A percentile compares a stretch with the other conserved stretches of the same genome.
Evolutionary conservation across 2,329 filamentous ascomycete genomes (phyloP).

Genomic region (Pseudogymnoascus sp.): DNA sequence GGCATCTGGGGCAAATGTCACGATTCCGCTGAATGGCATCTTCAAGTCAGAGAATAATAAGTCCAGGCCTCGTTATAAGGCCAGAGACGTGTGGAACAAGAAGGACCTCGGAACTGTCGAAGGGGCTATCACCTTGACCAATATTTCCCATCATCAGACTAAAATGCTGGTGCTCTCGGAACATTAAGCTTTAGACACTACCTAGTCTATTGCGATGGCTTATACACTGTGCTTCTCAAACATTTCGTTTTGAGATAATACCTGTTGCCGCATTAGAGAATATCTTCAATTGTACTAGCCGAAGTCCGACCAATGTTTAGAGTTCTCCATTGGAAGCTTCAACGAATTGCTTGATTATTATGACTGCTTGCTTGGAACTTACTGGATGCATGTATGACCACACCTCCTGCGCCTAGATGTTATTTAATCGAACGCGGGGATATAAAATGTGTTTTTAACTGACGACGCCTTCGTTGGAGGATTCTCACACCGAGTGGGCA

Average conservation of each 20-base stretch:
- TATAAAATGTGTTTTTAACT: background rate
- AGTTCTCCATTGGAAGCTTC: background rate
- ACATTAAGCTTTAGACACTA: background rate
- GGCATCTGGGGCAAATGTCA: conserved; percentile 6
- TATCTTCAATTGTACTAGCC: background rate
- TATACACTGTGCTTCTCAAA: background rate
- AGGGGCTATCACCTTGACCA: conserved; percentile 6
- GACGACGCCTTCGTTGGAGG: background rate
- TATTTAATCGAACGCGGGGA: background rate
- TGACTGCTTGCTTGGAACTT: background rate
- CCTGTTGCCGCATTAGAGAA: background rate
- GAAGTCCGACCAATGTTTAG: background rate
- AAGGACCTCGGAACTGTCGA: conserved; percentile 8
- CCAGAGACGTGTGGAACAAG: conserved; percentile 15
- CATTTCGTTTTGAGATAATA: background rate
- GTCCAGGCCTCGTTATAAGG: background rate
- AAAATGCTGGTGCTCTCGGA: background rate
- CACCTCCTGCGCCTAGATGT: background rate
- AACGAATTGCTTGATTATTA: background rate
- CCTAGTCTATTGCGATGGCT: background rate
- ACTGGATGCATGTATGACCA: background rate
- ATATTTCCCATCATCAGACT: conserved; percentile 12
- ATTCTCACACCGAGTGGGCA: background rate
- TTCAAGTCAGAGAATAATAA: conserved; percentile 1
- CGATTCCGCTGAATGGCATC: conserved; percentile 12